Base-by-base conservation (phyloP, 139 green algal genomes). In the Zygnema cylindricum region DNA sequence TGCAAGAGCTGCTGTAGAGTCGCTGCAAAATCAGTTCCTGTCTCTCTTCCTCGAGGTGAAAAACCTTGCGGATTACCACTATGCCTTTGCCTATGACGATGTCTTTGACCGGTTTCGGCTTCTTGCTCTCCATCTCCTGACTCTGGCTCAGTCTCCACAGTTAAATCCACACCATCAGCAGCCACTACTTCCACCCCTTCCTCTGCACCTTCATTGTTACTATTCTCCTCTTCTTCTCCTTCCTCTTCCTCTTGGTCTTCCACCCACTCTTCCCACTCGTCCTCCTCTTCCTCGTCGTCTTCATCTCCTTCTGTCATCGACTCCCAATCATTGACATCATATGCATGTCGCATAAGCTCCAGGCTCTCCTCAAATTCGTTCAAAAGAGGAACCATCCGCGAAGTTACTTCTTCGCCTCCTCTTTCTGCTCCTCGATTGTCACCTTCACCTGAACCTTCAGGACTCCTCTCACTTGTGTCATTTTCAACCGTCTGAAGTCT, bases 201-300 rank as follows among this genome's bases (percentile, higher is more conserved):
- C 30, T 85, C 81, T 22, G 36, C 40, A 3, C 82, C 57, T 55
- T 86, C 81, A 57, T 84, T 55, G 2, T 25, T 33, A 33, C 32
- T 35, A 33, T 16, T 32, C 69, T 86, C 32, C 55, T 86, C 69
- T 7, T 86, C 69, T 2, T 86, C 81, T 0, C 86, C 69, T 55
- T 86, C 81, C 0, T 81, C 69, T 7, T 86, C 81, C 81, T 86
- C 30, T 54, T 81, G 43, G n/a, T 73, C 54, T 63, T 86, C 81
- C n/a, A 71, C 81, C 55, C 79, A 55, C 81, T 86, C 81, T 32
- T 86, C 81, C 81, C 79, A 55, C 55, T 82, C 33, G 71, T 79
- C 71, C 36, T 86, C 81, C 32, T 82, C 81, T 81, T 86, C 81
- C 32, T 82, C 81, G 30, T 86, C 81, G 11, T 84, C 25, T 39